Evolutionary conservation across 2,329 filamentous ascomycete genomes (phyloP), one percentile per base, ranked within the genome.

Genomic region (Penicillium glabrum): DNA sequence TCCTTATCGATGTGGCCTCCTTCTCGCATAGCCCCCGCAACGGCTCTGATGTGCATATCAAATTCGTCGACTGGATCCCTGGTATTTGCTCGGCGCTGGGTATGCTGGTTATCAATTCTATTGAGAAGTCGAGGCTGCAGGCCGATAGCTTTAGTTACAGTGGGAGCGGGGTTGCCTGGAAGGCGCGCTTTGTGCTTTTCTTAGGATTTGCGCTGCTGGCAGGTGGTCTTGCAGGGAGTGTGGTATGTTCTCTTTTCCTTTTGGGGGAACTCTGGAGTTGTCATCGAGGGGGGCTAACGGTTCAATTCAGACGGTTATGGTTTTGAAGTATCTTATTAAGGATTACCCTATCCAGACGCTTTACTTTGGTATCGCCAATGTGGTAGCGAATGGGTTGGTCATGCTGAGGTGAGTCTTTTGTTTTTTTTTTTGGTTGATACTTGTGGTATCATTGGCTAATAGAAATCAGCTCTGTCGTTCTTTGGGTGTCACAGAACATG

Each of bases 401-500:
- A 89, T 89, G 85, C 70, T 88, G 62, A 89, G 86, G 85, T 87
- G 74, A 68, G 79, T 76, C 26, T n/a, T 46, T 24, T 31, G 33
- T 7, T 14, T 23, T 19, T 19, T 19, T 19, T 19, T 35, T 9
- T 19, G 35, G 26, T 41, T 10, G 14, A 21, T 19, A 46, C 4
- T 39, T 61, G 45, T 14, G 8, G 29, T 33, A 49, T 47, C 9
- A 37, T 11, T 45, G 19, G 27, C 54, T 59, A 48, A 61, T 60
- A 55, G 48, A 11, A 57, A 39, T 19, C 64, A 88, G 86, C 68
- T 85, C 84, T 26, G 79, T 84, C 48, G 83, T 88, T 37, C 80
- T 89, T 33, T 89, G 86, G 86, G 80, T 89, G 27, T 86, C 84
- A 51, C 87, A 89, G 78, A 89, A 89, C 67, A 88, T 89, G 76